Base-by-base conservation (phyloP, 345 rosid species). In the Populus deltoides region DNA sequence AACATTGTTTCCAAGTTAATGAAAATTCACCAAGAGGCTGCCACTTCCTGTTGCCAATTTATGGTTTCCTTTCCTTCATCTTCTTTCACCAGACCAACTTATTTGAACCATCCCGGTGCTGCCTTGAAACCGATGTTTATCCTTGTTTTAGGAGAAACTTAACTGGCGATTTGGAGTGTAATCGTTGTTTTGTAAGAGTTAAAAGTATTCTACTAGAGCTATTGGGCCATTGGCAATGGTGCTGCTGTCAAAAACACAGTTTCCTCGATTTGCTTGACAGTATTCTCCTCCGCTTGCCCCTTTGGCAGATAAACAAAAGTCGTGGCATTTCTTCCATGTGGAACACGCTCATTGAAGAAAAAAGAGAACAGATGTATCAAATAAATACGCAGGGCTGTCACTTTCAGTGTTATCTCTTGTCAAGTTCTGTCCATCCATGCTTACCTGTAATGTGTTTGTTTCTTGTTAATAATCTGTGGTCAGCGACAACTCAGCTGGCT, bases 1-100 rank as follows among this genome's bases (percentile, higher is more conserved):
- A 72, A 71, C 74, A 71, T 47, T 77, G 71, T 22, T 75, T 78
- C 73, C 8, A 22, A 57, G 41, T 22, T 17, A 18, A 72, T 49
- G 78, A 76, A 71, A 80, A 79, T 65, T 77, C 17, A 25, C 29
- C 81, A 68, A 57, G 72, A 66, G 59, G 70, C 74, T 51, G 24
- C 36, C 5, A n/a, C 17, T 69, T 65, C 25, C 49, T 17, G 39
- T 18, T 38, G 38, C 55, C 41, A 72, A 31, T 27, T 38, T 38
- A 33, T 41, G 39, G 9, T 16, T 29, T 2, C 13, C 6, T 31
- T 65, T 62, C 38, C 61, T 33, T 45, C n/a, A 8, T 20, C 1
- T 15, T 27, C 36, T 15, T 66, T 17, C 9, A 66, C 39, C 18
- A 31, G 6, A 31, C 5, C 8, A 13, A 15, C 29, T 66, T 36